Evolutionary conservation across 306 rosid species (phyloP).

Genomic region (Trifolium pratense): DNA sequence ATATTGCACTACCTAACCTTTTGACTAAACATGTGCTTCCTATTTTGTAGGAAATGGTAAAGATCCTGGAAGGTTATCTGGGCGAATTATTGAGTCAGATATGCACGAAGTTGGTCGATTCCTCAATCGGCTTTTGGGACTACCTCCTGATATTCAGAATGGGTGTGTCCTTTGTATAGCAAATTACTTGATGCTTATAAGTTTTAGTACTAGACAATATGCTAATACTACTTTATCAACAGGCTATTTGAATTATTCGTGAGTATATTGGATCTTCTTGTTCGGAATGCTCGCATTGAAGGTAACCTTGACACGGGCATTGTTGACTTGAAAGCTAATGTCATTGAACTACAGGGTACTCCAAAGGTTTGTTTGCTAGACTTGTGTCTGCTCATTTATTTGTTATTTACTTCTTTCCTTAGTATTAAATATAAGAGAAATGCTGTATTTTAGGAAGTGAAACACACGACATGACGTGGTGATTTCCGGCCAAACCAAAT

Average conservation of each 20-base stretch:
- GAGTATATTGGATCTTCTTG: constrained; percentile 89
- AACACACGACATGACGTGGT: no score
- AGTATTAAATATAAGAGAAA: neutral
- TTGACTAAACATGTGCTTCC: constrained; percentile 29
- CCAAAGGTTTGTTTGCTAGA: constrained; percentile 75
- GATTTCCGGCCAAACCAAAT: no score
- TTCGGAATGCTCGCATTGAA: constrained; percentile 92
- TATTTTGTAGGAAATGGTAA: constrained; percentile 68
- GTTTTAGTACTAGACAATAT: constrained; percentile 40
- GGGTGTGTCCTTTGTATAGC: constrained; percentile 58
- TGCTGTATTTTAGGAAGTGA: no score
- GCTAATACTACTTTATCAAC: constrained; percentile 43
- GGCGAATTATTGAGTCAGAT: constrained; percentile 92
- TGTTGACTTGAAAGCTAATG: constrained; percentile 92
- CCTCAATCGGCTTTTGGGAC: constrained; percentile 92
- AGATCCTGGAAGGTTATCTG: constrained; percentile 70
- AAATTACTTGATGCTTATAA: constrained; percentile 37
- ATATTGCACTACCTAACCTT: constrained; percentile 25
- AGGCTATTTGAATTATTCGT: constrained; percentile 91
- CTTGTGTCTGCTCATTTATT: constrained; percentile 25
- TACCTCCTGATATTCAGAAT: constrained; percentile 92
- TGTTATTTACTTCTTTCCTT: constrained; percentile 20
- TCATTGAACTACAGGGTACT: constrained; percentile 80
- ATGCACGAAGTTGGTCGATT: constrained; percentile 98
- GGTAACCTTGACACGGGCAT: constrained; percentile 97